phyloP scores from a whole-genome alignment of 805 yeast species.

The Teunomyces kruisii region DNA sequence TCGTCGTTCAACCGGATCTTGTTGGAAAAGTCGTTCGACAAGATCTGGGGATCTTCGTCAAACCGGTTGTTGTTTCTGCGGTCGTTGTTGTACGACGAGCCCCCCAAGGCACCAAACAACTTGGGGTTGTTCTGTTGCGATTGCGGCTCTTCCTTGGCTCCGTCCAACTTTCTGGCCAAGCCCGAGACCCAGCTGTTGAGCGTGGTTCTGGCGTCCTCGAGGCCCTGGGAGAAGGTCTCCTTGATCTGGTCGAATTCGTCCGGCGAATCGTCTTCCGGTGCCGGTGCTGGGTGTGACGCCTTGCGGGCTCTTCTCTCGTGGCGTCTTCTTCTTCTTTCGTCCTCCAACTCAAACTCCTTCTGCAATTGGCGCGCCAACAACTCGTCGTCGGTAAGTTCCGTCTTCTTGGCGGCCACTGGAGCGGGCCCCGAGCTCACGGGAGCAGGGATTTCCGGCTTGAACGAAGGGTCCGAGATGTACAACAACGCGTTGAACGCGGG shows the following conservation, averaged over 20 bases:
- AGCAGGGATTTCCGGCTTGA: constrained; percentile 51
- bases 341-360: constrained; percentile 53
- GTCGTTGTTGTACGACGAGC: constrained; percentile 34
- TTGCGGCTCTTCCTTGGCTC: constrained; percentile 17
- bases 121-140: constrained; percentile 25
- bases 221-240: constrained; percentile 67
- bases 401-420: constrained; percentile 16
- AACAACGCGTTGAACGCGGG: constrained; percentile 87
- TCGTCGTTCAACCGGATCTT: constrained; percentile 43
- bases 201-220: constrained; percentile 76
- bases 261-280: constrained; percentile 42
- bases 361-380: constrained; percentile 78
- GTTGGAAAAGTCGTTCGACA: constrained; percentile 49
- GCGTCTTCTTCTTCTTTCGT: constrained; percentile 32
- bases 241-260: constrained; percentile 65
- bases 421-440: constrained; percentile 12
- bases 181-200: constrained; percentile 79
- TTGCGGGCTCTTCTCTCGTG: constrained; percentile 13
- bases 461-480: constrained; percentile 71
- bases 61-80: constrained; percentile 20
- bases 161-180: constrained; percentile 51
- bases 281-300: constrained; percentile 10
- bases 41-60: constrained; percentile 59
- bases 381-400: constrained; percentile 61
- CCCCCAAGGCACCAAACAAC: constrained; percentile 47